Evolutionary conservation across 176 grass and related monocot genomes (phyloP), one percentile per base, ranked within the genome.

Genomic region (Elymus sibiricus): DNA sequence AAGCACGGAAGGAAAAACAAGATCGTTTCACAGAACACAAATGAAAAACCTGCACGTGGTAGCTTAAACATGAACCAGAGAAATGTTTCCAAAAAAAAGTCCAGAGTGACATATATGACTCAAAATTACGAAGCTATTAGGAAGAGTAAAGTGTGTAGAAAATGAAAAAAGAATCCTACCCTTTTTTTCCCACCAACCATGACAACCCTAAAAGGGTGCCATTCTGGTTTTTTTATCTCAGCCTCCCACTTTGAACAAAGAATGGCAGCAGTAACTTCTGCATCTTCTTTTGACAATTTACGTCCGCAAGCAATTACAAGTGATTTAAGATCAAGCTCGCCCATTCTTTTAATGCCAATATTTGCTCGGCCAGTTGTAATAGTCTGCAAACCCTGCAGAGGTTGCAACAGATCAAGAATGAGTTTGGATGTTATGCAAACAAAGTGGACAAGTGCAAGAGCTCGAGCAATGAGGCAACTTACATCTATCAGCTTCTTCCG

Each of bases 121-220:
- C 53, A 26, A 61, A 5, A 40, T 64, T 64, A 64, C 14, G n/a
- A 63, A 43, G 37, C 15, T 64, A 64, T 42, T 43, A 79, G 38
- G 25, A 25, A 40, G 27, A 43, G 56, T 38, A 42, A 62, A 62
- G n/a, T 62, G 35, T 39, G 74, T 58, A 56, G 14, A 76, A 37
- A 77, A 77, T 51, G 17, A 58, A 58, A 79, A 28, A 38, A 17
- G 37, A 62, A 42, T 4, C 4, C 0, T 86, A 94, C 92, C 89
- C 40, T 66, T 26, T 10, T 16, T 59, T 89, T 89, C 10, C 85
- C 87, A 26, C 82, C 38, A 55, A 83, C 58, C 43, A 58, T 47
- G 31, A 90, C 44, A 55, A 94, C 71, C 76, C 76, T 87, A 64
- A 92, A 94, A 35, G 93, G 90, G 47, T 92, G 87, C 93, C 93